Evolutionary conservation across 169 alveolate genomes (phyloP).

Genomic region (Eimeria acervulina): DNA sequence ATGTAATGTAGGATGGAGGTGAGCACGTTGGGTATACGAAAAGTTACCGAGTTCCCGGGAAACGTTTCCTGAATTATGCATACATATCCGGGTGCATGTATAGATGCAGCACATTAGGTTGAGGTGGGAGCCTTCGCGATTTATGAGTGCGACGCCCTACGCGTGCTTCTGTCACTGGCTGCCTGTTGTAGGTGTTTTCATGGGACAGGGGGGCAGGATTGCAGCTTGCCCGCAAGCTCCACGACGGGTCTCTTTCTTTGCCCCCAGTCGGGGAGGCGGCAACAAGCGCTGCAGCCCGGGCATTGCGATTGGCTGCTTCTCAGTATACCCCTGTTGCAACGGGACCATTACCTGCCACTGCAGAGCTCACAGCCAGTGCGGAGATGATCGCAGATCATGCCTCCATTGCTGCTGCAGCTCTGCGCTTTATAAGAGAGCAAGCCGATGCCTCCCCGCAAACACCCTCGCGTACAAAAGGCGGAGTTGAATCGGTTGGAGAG

Average conservation of each 20-base stretch:
- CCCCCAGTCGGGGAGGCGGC: constrained; percentile 50
- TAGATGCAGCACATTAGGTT: neutral
- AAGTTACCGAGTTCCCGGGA: neutral
- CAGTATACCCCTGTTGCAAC: constrained; percentile 27
- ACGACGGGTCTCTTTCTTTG: constrained; percentile 37
- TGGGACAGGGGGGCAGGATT: constrained; percentile 52
- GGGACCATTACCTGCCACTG: neutral
- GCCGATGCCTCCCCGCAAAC: neutral
- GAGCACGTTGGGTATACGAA: neutral
- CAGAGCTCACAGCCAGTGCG: constrained; percentile 15
- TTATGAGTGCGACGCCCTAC: neutral
- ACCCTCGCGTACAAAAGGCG: neutral
- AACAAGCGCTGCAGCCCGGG: constrained; percentile 71
- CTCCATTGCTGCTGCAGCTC: constrained; percentile 65
- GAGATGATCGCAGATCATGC: constrained; percentile 15
- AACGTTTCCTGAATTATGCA: neutral
- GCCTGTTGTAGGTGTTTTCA: constrained; percentile 29
- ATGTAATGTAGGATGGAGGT: neutral
- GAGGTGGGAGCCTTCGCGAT: neutral
- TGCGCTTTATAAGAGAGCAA: constrained; percentile 31
- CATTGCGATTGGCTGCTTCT: constrained; percentile 66
- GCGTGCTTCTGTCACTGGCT: neutral
- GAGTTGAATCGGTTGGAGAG: neutral
- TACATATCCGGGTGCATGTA: neutral
- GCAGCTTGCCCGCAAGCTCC: constrained; percentile 72